These are phyloP conservation scores for Ceratobasidium sp. DNA, from an alignment of 1,284 basidiomycete species.

Conservation along the genomic window DNA sequence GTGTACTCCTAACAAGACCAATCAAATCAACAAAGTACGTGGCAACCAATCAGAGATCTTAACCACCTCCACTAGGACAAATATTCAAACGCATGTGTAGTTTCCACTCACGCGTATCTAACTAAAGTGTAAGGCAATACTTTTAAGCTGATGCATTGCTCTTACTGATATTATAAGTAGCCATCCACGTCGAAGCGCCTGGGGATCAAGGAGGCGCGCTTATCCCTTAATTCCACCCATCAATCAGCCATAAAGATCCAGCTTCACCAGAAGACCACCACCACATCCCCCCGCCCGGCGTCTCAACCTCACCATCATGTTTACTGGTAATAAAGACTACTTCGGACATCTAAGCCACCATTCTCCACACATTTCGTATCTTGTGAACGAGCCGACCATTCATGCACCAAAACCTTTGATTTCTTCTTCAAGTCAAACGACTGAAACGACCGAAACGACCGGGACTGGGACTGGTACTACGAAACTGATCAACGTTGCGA, in stretches of 20 bases:
- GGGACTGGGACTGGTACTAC: neutral
- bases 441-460: neutral
- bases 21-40: neutral
- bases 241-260: neutral
- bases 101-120: too few relatives aligned
- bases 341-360: slow-evolving; percentile 13
- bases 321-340: neutral
- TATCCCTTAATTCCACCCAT: neutral
- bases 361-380: neutral
- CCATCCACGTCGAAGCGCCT: neutral
- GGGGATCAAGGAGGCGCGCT: neutral
- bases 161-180: too few relatives aligned
- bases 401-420: neutral
- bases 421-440: neutral
- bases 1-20: neutral
- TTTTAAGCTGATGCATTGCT: too few relatives aligned
- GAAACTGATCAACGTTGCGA: neutral
- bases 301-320: neutral
- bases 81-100: too few relatives aligned
- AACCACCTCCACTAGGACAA: too few relatives aligned
- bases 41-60: too few relatives aligned
- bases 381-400: neutral
- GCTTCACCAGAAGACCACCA: neutral
- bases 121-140: too few relatives aligned
- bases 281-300: neutral